Evolutionary conservation across 108 stramenopile species (phyloP).

Genomic region (Cyclotella distinguenda): DNA sequence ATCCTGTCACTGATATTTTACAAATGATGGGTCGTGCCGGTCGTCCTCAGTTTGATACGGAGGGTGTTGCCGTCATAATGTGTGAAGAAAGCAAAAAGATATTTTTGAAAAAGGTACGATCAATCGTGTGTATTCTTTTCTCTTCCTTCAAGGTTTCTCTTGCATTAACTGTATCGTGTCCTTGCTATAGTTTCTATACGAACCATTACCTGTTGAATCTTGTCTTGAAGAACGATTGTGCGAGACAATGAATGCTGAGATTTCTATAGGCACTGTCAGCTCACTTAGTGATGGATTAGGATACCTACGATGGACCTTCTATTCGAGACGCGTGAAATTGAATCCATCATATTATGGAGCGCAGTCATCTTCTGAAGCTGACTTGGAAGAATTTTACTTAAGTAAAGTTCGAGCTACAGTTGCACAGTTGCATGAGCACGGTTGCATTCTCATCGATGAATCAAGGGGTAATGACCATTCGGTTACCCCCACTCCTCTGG

Average conservation of each 20-base stretch:
- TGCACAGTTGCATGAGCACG: constrained; percentile 64
- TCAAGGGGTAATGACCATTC: constrained; percentile 47
- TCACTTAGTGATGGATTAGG: constrained; percentile 81
- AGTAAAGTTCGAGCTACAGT: constrained; percentile 62
- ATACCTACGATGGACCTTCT: constrained; percentile 97
- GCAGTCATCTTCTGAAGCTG: constrained; percentile 48
- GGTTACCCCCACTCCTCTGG: constrained; percentile 65
- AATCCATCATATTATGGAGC: constrained; percentile 98
- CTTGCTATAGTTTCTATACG: constrained; percentile 93
- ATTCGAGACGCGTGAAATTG: constrained; percentile 83
- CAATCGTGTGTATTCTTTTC: neutral
- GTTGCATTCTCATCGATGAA: constrained; percentile 66
- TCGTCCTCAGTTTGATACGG: constrained; percentile 94
- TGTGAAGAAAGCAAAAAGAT: constrained; percentile 94
- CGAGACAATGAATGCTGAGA: constrained; percentile 96
- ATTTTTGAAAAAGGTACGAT: constrained; percentile 78
- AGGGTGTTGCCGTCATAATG: constrained; percentile 93
- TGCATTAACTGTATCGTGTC: too few species aligned
- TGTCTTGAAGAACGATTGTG: constrained; percentile 79
- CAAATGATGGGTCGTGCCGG: constrained; percentile 99
- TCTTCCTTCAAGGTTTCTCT: constrained; percentile 1
- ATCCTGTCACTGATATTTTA: constrained; percentile 97
- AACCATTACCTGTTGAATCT: constrained; percentile 99
- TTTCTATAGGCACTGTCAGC: constrained; percentile 84
- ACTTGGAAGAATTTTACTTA: constrained; percentile 70